Percentiles rank a stretch among this genome's conserved stretches.
Evolutionary conservation across 305 asterid genomes (phyloP).

Genomic region (Solanum hybrid): DNA sequence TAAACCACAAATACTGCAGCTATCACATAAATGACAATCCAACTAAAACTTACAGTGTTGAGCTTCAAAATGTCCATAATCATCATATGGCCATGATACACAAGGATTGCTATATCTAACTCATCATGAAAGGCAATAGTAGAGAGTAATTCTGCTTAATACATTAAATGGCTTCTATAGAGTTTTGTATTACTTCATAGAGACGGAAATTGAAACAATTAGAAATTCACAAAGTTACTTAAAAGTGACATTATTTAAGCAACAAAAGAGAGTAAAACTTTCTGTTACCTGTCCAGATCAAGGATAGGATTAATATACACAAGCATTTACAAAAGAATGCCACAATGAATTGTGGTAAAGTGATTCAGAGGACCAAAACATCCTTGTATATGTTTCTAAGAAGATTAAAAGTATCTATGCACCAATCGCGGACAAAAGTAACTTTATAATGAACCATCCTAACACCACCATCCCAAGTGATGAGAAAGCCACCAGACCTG

Average conservation of each 20-base stretch:
- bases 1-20: constrained; percentile 43
- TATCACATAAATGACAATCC: not conserved
- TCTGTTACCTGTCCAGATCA: constrained; percentile 73
- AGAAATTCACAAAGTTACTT: not conserved
- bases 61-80: not conserved
- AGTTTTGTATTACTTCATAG: not conserved
- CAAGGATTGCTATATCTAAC: not conserved
- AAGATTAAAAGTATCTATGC: constrained; percentile 96
- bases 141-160: not conserved
- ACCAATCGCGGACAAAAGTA: constrained; percentile 63
- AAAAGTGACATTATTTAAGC: not conserved
- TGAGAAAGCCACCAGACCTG: constrained; percentile 34
- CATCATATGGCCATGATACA: not conserved
- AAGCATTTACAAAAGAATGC: constrained; percentile 64
- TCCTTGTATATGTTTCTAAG: constrained; percentile 81
- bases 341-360: constrained; percentile 89
- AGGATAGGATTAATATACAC: constrained; percentile 80
- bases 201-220: not conserved
- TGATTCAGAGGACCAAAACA: constrained; percentile 96
- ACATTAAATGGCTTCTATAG: not conserved
- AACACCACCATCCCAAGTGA: constrained; percentile 88
- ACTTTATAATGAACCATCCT: constrained; percentile 78
- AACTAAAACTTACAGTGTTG: not conserved
- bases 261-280: not conserved
- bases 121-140: not conserved